Evolutionary conservation across 2,329 filamentous ascomycete genomes (phyloP), one percentile per base, ranked within the genome.

Genomic region (Endoconidiophora laricicola): DNA sequence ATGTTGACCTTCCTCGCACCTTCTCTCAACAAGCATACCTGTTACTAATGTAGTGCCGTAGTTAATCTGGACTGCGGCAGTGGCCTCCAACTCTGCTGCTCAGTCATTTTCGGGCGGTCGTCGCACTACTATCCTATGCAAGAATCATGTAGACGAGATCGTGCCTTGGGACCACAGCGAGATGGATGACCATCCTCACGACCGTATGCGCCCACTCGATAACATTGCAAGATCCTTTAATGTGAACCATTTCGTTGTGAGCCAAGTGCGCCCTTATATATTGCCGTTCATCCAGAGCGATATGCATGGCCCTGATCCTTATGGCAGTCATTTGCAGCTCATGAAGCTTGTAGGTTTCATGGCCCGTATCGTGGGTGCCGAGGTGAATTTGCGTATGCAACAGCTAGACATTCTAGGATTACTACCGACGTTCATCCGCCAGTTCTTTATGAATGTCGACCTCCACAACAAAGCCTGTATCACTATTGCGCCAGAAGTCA

Each of bases 181-280:
- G 33, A 42, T 53, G 26, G 52, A 53, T 18, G 44, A 49, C 6
- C 48, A 53, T 16, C 52, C 52, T 9, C 44, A 53, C 20, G 52
- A 53, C 36, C 48, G 52, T 16, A 53, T 50, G 52, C 52, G 48
- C 12, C 52, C 52, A 7, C 48, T 53, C 5, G 52, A 53, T 36
- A 53, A 50, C 14, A 50, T 53, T 22, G 44, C 52, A 10, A 48
- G 73, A 78, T 43, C 90, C 9, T 91, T 91, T 72, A 93, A 93
- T 61, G 85, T 93, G 48, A 93, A 94, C 61, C 88, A 95, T 67
- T 95, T 93, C 65, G 86, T 96, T 56, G 79, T 96, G 56, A 91
- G 84, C 56, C 90, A 95, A 66, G 87, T 90, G 1, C 75, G 88
- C 2, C 90, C 90, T 0, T 94, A 94, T 63, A 71, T 94, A 14